phyloP scores from a whole-genome alignment of 2,329 filamentous ascomycete species.

The Talaromyces pinophilus region DNA sequence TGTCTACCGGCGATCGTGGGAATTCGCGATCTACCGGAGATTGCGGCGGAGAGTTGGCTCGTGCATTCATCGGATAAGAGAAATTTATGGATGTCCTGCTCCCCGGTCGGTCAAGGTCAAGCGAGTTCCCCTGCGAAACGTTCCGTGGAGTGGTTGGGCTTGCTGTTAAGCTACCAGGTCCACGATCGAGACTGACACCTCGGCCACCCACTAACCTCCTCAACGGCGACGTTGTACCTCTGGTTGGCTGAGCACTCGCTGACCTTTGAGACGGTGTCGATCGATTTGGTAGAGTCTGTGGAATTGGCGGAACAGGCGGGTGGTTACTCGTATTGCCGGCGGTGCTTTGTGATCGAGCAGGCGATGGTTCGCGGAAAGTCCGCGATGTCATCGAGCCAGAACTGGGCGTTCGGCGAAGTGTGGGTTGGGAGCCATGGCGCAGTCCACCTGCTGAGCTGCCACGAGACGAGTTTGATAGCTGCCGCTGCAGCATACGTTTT shows the following conservation, averaged over 20 bases:
- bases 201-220: constrained; percentile 39
- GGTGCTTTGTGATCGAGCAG: constrained; percentile 46
- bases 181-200: constrained; percentile 44
- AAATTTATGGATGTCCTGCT: constrained; percentile 53
- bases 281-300: constrained; percentile 48
- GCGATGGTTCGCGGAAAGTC: constrained; percentile 79
- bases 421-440: constrained; percentile 41
- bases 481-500: constrained; percentile 76
- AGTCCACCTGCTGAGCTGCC: constrained; percentile 51
- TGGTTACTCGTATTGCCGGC: constrained; percentile 50
- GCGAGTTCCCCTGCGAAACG: constrained; percentile 32
- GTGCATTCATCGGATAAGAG: constrained; percentile 47
- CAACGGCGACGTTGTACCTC: constrained; percentile 47
- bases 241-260: constrained; percentile 55
- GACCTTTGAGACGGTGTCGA: constrained; percentile 43
- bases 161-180: constrained; percentile 25
- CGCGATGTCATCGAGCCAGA: constrained; percentile 83
- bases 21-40: constrained; percentile 27
- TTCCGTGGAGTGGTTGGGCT: constrained; percentile 26
- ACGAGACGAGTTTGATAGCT: constrained; percentile 69
- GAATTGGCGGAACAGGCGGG: constrained; percentile 76
- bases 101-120: constrained; percentile 41
- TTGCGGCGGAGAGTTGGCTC: constrained; percentile 44
- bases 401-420: constrained; percentile 67
- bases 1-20: constrained; percentile 19